Conservation (phyloP, 2,329 filamentous ascomycete genomes). For the Hypoxylon sp. region DNA sequence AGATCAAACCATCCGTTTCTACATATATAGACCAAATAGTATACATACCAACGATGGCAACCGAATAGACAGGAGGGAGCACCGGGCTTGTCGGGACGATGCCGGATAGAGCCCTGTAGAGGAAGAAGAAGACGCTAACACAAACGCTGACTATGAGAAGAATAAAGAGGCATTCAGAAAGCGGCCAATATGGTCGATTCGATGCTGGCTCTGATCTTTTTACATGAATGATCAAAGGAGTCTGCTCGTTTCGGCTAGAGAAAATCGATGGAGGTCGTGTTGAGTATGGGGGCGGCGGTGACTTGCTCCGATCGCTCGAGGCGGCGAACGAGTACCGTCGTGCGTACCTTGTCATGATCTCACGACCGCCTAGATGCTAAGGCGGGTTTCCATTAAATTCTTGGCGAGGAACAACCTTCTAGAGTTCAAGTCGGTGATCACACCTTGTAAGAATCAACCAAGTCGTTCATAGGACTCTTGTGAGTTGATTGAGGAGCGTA, state of each 20-base stretch:
- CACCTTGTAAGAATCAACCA: neutral
- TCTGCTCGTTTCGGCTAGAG: slow-evolving; percentile 16
- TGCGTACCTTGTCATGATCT: slow-evolving; percentile 24
- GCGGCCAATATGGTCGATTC: neutral
- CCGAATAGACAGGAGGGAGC: slow-evolving; percentile 33
- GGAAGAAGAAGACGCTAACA: slow-evolving; percentile 7
- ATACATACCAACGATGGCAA: slow-evolving; percentile 49
- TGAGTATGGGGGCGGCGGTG: slow-evolving; percentile 41
- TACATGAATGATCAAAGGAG: slow-evolving; percentile 14
- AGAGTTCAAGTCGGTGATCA: neutral
- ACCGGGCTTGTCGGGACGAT: neutral
- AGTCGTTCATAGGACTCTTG: neutral
- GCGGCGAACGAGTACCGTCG: neutral
- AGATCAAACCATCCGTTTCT: slow-evolving; percentile 14
- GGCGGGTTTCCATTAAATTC: neutral
- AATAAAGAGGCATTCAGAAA: neutral
- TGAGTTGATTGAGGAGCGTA: slow-evolving; percentile 14
- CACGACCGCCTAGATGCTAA: neutral
- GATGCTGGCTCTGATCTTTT: neutral
- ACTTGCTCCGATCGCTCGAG: slow-evolving; percentile 18
- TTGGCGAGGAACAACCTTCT: neutral
- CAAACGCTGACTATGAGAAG: neutral
- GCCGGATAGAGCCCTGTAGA: neutral
- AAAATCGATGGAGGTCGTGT: neutral
- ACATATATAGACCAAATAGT: neutral